These are phyloP conservation scores for Alnus glutinosa DNA, from an alignment of 306 rosid genomes.

Conservation along the genomic window DNA sequence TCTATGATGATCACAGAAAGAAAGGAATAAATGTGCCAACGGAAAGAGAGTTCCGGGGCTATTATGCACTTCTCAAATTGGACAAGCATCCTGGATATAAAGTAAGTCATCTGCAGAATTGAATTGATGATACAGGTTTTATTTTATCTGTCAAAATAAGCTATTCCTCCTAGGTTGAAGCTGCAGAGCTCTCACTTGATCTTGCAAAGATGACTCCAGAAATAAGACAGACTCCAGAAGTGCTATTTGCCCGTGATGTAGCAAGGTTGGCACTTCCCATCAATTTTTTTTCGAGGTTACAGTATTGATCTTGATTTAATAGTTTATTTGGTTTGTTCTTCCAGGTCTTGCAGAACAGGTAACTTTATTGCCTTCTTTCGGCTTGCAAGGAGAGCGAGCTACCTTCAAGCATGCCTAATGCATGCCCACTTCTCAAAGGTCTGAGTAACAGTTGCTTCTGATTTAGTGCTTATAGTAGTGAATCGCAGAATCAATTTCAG, in stretches of 20 bases:
- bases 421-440: slow-evolving; percentile 99
- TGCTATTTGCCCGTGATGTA: slow-evolving; percentile 89
- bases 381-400: slow-evolving; percentile 85
- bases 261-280: slow-evolving; percentile 62
- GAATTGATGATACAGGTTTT: slow-evolving; percentile 34
- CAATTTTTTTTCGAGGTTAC: slow-evolving; percentile 19
- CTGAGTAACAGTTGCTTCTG: slow-evolving; percentile 28
- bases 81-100: slow-evolving; percentile 99
- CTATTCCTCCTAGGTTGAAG: slow-evolving; percentile 80
- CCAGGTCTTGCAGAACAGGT: slow-evolving; percentile 90
- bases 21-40: slow-evolving; percentile 70
- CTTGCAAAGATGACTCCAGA: slow-evolving; percentile 98
- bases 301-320: slow-evolving; percentile 28
- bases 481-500: slow-evolving; percentile 5
- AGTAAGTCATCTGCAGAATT: slow-evolving; percentile 52
- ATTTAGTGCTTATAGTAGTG: slow-evolving; percentile 18
- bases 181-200: slow-evolving; percentile 99
- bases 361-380: slow-evolving; percentile 92
- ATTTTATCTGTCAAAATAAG: slow-evolving; percentile 38
- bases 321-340: slow-evolving; percentile 34
- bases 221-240: slow-evolving; percentile 89
- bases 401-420: slow-evolving; percentile 99
- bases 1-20: slow-evolving; percentile 98
- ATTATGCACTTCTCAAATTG: slow-evolving; percentile 97
- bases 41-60: slow-evolving; percentile 93